Evolutionary conservation across 208 protist genomes (phyloP).

Genomic region (Leishmania amazonensis): DNA sequence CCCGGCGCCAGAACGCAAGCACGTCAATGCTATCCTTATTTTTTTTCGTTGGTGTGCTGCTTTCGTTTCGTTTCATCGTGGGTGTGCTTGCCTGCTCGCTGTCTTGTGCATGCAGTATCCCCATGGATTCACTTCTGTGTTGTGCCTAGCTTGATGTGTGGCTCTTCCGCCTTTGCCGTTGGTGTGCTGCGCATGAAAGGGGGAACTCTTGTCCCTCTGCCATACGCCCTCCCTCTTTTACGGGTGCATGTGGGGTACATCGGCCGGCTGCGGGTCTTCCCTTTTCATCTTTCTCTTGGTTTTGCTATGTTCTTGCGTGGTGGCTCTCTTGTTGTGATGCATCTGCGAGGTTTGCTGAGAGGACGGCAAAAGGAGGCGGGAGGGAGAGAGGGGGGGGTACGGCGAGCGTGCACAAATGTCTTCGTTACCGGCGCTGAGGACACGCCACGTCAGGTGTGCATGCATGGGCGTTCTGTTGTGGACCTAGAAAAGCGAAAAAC

Average conservation of each 20-base stretch:
- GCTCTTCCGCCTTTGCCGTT: too few relatives aligned
- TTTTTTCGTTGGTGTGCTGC: background rate
- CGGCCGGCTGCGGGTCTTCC: background rate
- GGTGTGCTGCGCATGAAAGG: background rate
- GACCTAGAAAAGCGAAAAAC: too few relatives aligned
- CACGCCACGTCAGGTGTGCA: too few relatives aligned
- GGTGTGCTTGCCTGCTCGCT: background rate
- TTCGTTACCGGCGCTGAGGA: too few relatives aligned
- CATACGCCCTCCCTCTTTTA: background rate
- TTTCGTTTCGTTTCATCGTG: background rate
- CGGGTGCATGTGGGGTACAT: background rate
- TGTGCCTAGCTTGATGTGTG: too few relatives aligned
- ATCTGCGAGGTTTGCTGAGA: background rate
- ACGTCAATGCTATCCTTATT: background rate
- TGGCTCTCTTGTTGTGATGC: background rate
- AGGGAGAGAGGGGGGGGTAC: background rate
- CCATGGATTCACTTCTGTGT: too few relatives aligned
- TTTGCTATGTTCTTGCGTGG: background rate
- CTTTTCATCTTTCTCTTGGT: background rate
- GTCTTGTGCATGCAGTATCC: too few relatives aligned
- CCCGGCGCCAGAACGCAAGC: background rate
- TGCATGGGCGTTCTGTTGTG: too few relatives aligned
- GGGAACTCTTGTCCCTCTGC: background rate
- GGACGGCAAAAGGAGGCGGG: background rate
- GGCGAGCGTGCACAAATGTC: too few relatives aligned